Conservation (phyloP, 73 alveolate genomes). For the Blepharisma japonicum region DNA sequence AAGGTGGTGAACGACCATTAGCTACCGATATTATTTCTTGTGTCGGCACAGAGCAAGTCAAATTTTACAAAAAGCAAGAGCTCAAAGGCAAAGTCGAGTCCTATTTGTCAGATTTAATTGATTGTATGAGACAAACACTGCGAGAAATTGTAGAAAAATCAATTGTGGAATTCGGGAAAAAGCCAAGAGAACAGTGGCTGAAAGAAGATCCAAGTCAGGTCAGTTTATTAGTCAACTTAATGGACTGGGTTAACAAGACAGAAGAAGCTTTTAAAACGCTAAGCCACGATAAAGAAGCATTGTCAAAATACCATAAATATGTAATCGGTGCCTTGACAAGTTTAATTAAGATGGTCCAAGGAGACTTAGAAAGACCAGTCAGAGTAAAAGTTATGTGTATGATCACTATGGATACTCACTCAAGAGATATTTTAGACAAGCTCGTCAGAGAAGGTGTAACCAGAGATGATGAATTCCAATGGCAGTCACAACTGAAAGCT, state of each 20-base stretch:
- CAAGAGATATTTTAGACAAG: constrained; percentile 97
- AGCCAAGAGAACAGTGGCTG: constrained; percentile 91
- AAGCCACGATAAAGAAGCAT: constrained; percentile 65
- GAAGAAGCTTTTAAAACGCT: constrained; percentile 78
- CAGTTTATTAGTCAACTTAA: constrained; percentile 86
- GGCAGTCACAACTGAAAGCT: constrained; percentile 99
- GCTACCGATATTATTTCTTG: constrained; percentile 98
- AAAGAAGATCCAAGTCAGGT: constrained; percentile 93
- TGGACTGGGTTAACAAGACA: constrained; percentile 82
- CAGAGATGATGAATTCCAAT: constrained; percentile 96
- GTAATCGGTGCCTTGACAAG: constrained; percentile 79
- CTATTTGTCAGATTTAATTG: constrained; percentile 93
- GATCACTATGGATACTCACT: constrained; percentile 99
- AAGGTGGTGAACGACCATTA: constrained; percentile 94
- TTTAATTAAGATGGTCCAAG: constrained; percentile 92
- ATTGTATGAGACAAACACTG: constrained; percentile 86
- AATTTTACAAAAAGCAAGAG: constrained; percentile 88
- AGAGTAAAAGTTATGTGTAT: constrained; percentile 98
- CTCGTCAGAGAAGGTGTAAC: constrained; percentile 85
- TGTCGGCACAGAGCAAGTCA: constrained; percentile 98
- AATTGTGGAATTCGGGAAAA: constrained; percentile 61
- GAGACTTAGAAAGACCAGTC: constrained; percentile 83
- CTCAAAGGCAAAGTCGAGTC: constrained; percentile 96
- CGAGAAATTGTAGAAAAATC: constrained; percentile 86
- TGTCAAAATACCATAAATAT: constrained; percentile 71